Percentiles rank a stretch among this genome's conserved stretches.
phyloP scores from a whole-genome alignment of 2,329 filamentous ascomycete species.

The Didymellaceae sp. region DNA sequence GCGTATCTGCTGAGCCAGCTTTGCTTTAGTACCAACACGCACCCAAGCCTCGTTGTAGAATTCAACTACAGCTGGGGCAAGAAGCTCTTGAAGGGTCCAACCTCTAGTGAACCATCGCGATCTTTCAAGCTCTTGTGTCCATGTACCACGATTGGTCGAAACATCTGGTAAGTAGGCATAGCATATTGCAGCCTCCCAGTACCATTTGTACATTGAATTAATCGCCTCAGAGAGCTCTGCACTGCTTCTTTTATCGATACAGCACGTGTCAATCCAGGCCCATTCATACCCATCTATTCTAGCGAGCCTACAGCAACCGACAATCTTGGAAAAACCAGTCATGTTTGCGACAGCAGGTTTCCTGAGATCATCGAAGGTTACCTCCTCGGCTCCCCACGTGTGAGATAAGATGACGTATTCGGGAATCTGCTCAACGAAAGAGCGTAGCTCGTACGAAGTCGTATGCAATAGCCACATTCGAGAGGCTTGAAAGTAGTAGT shows the following conservation, averaged over 20 bases:
- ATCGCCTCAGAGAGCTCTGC: background rate
- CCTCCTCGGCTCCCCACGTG: background rate
- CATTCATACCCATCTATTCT: slow-evolving; percentile 12
- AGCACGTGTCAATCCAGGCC: slow-evolving; percentile 36
- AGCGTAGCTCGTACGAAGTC: background rate
- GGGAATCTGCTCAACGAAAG: background rate
- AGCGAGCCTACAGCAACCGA: background rate
- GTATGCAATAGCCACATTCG: background rate
- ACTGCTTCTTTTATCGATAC: slow-evolving; percentile 43
- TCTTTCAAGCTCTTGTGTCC: background rate
- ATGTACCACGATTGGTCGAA: background rate
- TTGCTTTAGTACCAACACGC: background rate
- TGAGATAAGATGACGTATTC: slow-evolving; percentile 3
- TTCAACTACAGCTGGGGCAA: background rate
- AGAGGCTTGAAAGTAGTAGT: too few species aligned
- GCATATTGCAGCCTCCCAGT: background rate
- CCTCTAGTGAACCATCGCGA: background rate
- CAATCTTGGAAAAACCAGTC: background rate
- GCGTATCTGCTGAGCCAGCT: background rate
- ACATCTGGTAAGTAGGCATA: background rate
- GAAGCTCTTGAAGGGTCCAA: slow-evolving; percentile 1
- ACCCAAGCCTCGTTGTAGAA: background rate
- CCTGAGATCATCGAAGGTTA: background rate
- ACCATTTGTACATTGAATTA: slow-evolving; percentile 1
- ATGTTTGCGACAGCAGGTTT: background rate